Evolutionary conservation across 495 filamentous ascomycete species (phyloP).

Genomic region (Neohortaea acidophila): DNA sequence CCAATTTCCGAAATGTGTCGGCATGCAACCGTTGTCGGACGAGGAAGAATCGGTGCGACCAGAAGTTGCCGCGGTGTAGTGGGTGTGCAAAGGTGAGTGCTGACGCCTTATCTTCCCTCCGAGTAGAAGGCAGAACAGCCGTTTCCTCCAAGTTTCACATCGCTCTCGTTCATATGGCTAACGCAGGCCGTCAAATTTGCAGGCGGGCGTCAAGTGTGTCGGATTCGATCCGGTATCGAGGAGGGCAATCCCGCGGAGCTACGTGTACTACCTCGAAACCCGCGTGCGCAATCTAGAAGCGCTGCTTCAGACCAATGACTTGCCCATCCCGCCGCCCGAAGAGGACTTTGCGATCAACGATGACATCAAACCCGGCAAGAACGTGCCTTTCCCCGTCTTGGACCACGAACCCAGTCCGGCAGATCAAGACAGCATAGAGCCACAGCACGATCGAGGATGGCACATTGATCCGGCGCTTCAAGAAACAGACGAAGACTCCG

Average conservation of each 20-base stretch:
- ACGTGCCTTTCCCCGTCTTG: slow-evolving; percentile 2
- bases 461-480: slow-evolving; percentile 27
- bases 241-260: slow-evolving; percentile 74
- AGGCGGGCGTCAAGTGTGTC: slow-evolving; percentile 53
- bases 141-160: background rate
- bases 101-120: slow-evolving; percentile 35
- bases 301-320: slow-evolving; percentile 51
- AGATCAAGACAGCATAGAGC: background rate
- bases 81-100: slow-evolving; percentile 92
- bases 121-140: background rate
- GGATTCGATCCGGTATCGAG: slow-evolving; percentile 95
- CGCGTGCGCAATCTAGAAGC: slow-evolving; percentile 69
- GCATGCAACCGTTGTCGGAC: slow-evolving; percentile 87
- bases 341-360: slow-evolving; percentile 54
- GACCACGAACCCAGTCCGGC: background rate
- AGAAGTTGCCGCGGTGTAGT: slow-evolving; percentile 74
- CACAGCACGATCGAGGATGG: background rate
- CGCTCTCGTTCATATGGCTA: too few species aligned
- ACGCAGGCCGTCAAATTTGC: background rate
- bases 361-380: slow-evolving; percentile 31
- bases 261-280: slow-evolving; percentile 87
- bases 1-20: slow-evolving; percentile 72
- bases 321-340: slow-evolving; percentile 58
- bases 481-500: slow-evolving; percentile 38
- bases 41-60: slow-evolving; percentile 90